Evolutionary conservation across 163 green algal species (phyloP).

Genomic region (Volvox carteri): DNA sequence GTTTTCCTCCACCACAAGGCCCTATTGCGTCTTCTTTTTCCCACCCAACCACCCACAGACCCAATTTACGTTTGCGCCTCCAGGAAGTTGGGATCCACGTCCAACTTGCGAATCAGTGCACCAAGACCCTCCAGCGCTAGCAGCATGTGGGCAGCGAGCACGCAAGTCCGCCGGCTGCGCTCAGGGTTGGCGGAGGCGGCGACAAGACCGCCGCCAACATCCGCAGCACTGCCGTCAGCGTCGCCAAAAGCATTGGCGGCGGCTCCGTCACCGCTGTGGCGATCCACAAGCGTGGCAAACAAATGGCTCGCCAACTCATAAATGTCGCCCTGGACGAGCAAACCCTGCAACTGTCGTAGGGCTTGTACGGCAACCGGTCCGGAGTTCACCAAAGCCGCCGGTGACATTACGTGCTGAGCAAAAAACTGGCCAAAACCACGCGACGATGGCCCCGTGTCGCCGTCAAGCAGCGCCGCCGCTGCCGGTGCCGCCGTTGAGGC

Average conservation of each 20-base stretch:
- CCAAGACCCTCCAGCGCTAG: slow-evolving; percentile 76
- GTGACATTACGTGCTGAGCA: slow-evolving; percentile 39
- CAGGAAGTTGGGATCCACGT: neutral
- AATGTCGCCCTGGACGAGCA: slow-evolving; percentile 58
- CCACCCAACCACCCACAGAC: too few relatives aligned
- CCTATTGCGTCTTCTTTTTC: too few relatives aligned
- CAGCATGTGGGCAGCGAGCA: slow-evolving; percentile 81
- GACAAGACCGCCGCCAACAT: neutral
- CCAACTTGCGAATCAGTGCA: slow-evolving; percentile 51
- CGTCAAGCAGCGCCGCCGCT: neutral
- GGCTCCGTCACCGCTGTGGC: neutral
- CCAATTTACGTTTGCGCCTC: slow-evolving; percentile 28
- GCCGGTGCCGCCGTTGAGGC: neutral
- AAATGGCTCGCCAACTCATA: slow-evolving; percentile 45
- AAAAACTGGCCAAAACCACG: slow-evolving; percentile 27
- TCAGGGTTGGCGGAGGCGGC: slow-evolving; percentile 5
- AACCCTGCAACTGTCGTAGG: slow-evolving; percentile 50
- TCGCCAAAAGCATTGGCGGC: neutral
- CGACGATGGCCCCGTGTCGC: neutral
- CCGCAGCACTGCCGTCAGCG: neutral
- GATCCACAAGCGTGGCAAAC: slow-evolving; percentile 48
- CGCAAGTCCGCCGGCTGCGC: slow-evolving; percentile 22
- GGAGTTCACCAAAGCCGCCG: neutral
- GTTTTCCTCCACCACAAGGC: too few relatives aligned
- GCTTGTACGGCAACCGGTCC: slow-evolving; percentile 31